These are phyloP conservation scores for Xerocomus amazonicus DNA, from an alignment of 1,284 basidiomycete genomes.

Conservation along the genomic window DNA sequence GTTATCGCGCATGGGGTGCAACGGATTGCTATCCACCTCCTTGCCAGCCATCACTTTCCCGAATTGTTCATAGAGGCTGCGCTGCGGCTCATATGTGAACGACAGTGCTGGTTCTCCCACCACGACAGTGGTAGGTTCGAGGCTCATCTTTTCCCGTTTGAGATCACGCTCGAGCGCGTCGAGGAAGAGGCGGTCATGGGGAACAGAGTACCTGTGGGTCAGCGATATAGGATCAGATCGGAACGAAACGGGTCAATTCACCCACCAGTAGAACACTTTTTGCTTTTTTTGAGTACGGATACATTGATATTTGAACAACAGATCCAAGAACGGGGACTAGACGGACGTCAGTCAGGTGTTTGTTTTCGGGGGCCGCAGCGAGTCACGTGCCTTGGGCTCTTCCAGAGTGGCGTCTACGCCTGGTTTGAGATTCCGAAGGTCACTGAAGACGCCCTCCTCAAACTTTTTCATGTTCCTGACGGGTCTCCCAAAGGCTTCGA, in stretches of 20 bases:
- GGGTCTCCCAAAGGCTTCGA: constrained; percentile 83
- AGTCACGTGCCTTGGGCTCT: constrained; percentile 76
- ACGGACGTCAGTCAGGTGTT: constrained; percentile 2
- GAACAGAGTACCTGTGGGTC: constrained; percentile 70
- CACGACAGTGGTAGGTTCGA: constrained; percentile 76
- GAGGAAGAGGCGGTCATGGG: constrained; percentile 92
- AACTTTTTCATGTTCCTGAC: constrained; percentile 87
- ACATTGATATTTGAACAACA: constrained; percentile 91
- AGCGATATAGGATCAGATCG: constrained; percentile 25
- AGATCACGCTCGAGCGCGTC: constrained; percentile 91
- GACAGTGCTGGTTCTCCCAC: constrained; percentile 78
- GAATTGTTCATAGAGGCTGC: constrained; percentile 86
- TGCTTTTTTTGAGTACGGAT: constrained; percentile 96
- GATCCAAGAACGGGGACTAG: constrained; percentile 86
- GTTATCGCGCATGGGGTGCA: constrained; percentile 45
- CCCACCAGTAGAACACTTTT: constrained; percentile 90
- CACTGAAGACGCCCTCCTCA: constrained; percentile 90
- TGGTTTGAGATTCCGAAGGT: constrained; percentile 87
- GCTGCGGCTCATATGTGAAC: constrained; percentile 81
- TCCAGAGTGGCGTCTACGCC: constrained; percentile 87
- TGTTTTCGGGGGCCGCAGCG: not conserved
- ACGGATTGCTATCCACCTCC: constrained; percentile 39
- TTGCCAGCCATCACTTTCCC: constrained; percentile 50
- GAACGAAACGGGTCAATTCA: constrained; percentile 8
- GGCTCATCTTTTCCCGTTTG: constrained; percentile 86